These are phyloP conservation scores for Salix caprea DNA, from an alignment of 345 rosid species.

Conservation along the genomic window DNA sequence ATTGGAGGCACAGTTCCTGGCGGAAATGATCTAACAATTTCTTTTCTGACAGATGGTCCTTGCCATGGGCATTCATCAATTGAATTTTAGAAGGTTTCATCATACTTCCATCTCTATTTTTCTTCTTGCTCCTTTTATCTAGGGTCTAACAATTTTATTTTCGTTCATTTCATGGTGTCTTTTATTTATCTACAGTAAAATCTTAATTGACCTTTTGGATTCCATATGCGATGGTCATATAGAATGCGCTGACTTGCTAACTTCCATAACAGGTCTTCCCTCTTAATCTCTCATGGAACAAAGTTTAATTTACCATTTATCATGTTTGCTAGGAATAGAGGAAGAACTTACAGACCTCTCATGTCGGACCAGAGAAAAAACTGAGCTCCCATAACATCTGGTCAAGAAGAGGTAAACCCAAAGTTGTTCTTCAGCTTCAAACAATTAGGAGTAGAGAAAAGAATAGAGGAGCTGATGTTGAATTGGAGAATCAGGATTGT, in stretches of 20 bases:
- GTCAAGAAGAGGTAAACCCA: conserved; percentile 79
- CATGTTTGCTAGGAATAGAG: not conserved
- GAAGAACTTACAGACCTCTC: conserved; percentile 33
- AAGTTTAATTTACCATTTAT: not conserved
- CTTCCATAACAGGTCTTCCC: conserved; percentile 66
- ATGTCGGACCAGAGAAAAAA: conserved; percentile 27
- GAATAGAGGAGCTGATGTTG: conserved; percentile 20
- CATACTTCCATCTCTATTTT: not conserved
- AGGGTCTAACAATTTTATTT: not conserved
- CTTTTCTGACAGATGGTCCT: conserved; percentile 50
- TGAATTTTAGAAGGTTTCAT: conserved; percentile 80
- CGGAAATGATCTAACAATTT: conserved; percentile 5
- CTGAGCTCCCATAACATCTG: conserved; percentile 41
- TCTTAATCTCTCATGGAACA: conserved; percentile 7
- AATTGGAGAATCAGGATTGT: conserved; percentile 24
- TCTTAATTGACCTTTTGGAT: conserved; percentile 62
- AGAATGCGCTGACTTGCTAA: conserved; percentile 69
- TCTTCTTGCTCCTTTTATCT: not conserved
- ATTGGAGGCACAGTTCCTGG: conserved; percentile 12
- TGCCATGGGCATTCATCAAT: conserved; percentile 78
- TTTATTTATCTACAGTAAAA: conserved; percentile 41
- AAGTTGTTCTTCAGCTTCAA: conserved; percentile 45
- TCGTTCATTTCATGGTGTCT: not conserved
- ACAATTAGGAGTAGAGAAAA: conserved; percentile 48
- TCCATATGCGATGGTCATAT: conserved; percentile 58